Evolutionary conservation across 805 yeast species (phyloP).

Genomic region (Candida golubevii): DNA sequence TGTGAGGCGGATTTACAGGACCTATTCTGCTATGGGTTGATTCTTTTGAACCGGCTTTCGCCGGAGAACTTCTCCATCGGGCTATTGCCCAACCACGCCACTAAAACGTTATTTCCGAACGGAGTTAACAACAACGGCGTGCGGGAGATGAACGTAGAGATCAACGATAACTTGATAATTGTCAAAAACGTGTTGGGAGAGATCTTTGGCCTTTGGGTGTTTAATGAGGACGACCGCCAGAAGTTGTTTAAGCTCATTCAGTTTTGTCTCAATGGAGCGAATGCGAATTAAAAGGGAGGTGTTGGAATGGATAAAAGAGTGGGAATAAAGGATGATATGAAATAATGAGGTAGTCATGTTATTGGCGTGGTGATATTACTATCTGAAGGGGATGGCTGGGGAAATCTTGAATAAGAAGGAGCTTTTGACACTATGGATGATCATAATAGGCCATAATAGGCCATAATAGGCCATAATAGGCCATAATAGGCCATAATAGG

Average conservation of each 20-base stretch:
- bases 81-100: conserved; percentile 51
- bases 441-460: too few relatives aligned
- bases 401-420: too few relatives aligned
- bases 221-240: conserved; percentile 61
- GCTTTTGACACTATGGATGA: too few relatives aligned
- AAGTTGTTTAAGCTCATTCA: conserved; percentile 47
- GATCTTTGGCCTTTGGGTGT: conserved; percentile 76
- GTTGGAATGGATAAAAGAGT: background rate
- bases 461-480: too few relatives aligned
- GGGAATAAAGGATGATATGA: background rate
- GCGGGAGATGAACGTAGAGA: conserved; percentile 58
- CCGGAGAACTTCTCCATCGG: conserved; percentile 75
- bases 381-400: too few relatives aligned
- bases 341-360: background rate
- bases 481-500: too few relatives aligned
- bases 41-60: conserved; percentile 61
- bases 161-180: conserved; percentile 65
- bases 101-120: conserved; percentile 39
- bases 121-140: conserved; percentile 28
- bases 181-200: conserved; percentile 64
- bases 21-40: conserved; percentile 60
- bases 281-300: background rate
- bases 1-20: conserved; percentile 31
- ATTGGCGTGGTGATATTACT: too few relatives aligned
- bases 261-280: conserved; percentile 29